Percentiles rank a stretch among this genome's conserved stretches.
Conservation (phyloP, 2,329 filamentous ascomycete species). For the Apiospora saccharicola region DNA sequence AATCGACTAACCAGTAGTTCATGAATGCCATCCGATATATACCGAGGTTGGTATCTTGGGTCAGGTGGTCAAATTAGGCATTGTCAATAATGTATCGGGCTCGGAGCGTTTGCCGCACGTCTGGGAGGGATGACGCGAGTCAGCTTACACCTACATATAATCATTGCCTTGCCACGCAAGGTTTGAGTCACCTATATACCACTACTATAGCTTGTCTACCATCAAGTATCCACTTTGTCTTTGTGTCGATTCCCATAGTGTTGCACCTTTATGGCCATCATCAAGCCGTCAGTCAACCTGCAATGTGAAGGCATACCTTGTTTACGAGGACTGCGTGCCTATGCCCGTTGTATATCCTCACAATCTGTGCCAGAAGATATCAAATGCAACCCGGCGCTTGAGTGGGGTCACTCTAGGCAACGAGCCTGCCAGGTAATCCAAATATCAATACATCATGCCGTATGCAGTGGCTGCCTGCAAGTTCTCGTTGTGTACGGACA, state of each 20-base stretch:
- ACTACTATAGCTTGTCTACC: not conserved
- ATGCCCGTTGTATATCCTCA: too few relatives aligned
- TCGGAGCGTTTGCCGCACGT: not conserved
- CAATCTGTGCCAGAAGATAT: too few relatives aligned
- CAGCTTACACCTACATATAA: not conserved
- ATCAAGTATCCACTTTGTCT: not conserved
- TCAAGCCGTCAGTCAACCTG: too few relatives aligned
- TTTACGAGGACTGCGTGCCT: too few relatives aligned
- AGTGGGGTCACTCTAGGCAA: not conserved
- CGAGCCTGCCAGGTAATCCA: not conserved
- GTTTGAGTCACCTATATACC: slow-evolving; percentile 6
- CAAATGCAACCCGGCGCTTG: not conserved
- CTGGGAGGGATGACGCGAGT: not conserved
- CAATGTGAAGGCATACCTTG: too few relatives aligned
- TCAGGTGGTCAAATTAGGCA: not conserved
- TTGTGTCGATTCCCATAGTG: not conserved
- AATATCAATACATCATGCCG: not conserved
- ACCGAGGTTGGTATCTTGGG: not conserved
- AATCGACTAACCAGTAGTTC: not conserved
- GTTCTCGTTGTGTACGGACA: not conserved
- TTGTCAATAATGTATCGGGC: not conserved
- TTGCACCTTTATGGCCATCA: not conserved
- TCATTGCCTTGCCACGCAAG: not conserved
- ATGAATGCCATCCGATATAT: not conserved
- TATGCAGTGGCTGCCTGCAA: not conserved